These are phyloP conservation scores for Pyrenophora teres DNA, from an alignment of 2,329 filamentous ascomycete species.

Conservation along the genomic window DNA sequence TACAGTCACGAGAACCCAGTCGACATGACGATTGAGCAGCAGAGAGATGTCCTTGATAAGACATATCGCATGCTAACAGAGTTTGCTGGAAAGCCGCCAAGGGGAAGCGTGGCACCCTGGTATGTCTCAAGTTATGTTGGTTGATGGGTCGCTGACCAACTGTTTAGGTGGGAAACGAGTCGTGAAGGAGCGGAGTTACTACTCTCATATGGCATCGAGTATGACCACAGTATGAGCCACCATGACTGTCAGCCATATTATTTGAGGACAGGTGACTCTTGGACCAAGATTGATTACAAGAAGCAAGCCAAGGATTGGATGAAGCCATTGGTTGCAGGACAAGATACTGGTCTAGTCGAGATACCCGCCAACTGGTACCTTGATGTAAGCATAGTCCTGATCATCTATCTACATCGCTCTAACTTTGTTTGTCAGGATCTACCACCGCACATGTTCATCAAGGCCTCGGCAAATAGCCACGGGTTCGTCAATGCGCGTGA, in stretches of 20 bases:
- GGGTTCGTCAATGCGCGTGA: conserved; percentile 62
- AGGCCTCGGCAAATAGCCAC: conserved; percentile 65
- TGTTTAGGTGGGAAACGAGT: conserved; percentile 65
- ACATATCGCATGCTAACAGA: conserved; percentile 73
- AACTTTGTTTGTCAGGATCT: conserved; percentile 44
- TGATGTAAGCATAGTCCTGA: conserved; percentile 43
- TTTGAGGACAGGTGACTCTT: conserved; percentile 65
- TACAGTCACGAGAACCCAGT: conserved; percentile 74
- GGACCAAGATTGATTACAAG: conserved; percentile 70
- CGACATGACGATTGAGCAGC: conserved; percentile 73
- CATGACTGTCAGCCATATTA: conserved; percentile 69
- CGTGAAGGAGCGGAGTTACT: conserved; percentile 68
- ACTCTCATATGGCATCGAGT: conserved; percentile 69
- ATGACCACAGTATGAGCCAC: conserved; percentile 70
- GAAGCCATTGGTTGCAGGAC: conserved; percentile 65
- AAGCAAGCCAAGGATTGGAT: conserved; percentile 68
- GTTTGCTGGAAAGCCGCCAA: conserved; percentile 70
- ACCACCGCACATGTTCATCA: conserved; percentile 74
- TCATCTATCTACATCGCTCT: not conserved
- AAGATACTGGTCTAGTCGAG: conserved; percentile 66
- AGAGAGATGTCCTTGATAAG: conserved; percentile 73
- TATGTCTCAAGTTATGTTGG: not conserved
- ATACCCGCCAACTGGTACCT: conserved; percentile 70
- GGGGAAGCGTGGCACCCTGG: conserved; percentile 75
- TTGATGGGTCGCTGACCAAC: conserved; percentile 43